These are phyloP conservation scores for Simplicillium sp. DNA, from an alignment of 2,329 filamentous ascomycete species.

Conservation along the genomic window DNA sequence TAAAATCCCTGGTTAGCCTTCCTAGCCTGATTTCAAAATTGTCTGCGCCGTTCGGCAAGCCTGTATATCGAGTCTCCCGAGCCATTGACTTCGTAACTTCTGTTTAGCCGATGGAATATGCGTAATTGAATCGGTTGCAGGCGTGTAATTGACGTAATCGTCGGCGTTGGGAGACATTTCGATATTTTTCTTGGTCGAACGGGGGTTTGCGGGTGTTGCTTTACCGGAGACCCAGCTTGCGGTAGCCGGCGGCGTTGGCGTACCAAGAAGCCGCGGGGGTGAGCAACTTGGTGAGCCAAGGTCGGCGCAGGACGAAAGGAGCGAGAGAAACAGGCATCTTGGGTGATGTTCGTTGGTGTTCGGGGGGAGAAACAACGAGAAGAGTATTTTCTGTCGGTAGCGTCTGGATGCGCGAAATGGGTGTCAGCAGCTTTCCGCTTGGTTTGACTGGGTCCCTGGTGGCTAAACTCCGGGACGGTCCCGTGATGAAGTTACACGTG, in stretches of 20 bases:
- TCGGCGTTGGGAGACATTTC: neutral
- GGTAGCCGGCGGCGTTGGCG: constrained; percentile 79
- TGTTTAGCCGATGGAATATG: too few relatives aligned
- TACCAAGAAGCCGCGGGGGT: constrained; percentile 85
- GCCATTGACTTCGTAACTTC: too few relatives aligned
- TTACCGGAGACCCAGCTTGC: constrained; percentile 85
- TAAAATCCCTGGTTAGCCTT: constrained; percentile 13
- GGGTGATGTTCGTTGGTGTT: constrained; percentile 18
- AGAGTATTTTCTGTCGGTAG: neutral
- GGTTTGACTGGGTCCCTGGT: constrained; percentile 15
- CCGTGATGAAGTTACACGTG: constrained; percentile 26
- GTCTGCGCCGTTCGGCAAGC: too few relatives aligned
- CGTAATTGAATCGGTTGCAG: neutral
- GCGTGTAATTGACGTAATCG: neutral
- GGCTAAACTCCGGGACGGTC: constrained; percentile 19
- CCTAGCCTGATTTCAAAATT: neutral
- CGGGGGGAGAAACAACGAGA: constrained; percentile 7
- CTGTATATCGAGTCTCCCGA: too few relatives aligned
- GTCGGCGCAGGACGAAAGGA: constrained; percentile 71
- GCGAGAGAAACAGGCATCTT: constrained; percentile 65
- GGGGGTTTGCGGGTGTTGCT: constrained; percentile 10
- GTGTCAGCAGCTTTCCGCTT: constrained; percentile 13
- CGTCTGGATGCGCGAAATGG: constrained; percentile 20
- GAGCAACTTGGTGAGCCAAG: constrained; percentile 71
- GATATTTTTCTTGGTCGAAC: neutral